Conservation (phyloP, 441 rosid genomes). For the Theobroma grandiflorum region DNA sequence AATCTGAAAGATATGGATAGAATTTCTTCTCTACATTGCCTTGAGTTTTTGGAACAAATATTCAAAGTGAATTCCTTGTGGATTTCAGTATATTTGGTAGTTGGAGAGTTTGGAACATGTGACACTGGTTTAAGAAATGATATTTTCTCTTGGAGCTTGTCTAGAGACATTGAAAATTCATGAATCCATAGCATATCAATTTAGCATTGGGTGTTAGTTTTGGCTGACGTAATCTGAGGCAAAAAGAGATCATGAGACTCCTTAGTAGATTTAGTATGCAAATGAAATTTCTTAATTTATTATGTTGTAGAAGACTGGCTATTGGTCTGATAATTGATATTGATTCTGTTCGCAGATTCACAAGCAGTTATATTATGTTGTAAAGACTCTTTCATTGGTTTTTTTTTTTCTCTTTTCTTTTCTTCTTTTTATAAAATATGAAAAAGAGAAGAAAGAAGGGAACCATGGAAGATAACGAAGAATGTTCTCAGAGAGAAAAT, state of each 20-base stretch:
- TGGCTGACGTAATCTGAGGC: not conserved
- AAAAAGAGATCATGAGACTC: not conserved
- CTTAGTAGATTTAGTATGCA: not conserved
- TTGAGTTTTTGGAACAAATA: not conserved
- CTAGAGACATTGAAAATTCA: not conserved
- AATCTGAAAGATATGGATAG: not conserved
- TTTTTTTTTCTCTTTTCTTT: too few species aligned
- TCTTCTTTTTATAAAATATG: too few species aligned
- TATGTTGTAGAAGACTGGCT: not conserved
- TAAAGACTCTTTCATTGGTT: not conserved
- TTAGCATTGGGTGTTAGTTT: not conserved
- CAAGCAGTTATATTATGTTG: not conserved
- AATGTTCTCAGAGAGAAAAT: not conserved
- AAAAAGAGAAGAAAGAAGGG: not conserved
- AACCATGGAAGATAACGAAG: not conserved
- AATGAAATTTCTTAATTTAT: not conserved
- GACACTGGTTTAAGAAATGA: slow-evolving; percentile 1
- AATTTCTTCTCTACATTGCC: not conserved
- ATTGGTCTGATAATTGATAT: not conserved
- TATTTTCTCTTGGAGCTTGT: not conserved
- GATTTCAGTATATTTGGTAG: not conserved
- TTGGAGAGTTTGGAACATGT: not conserved
- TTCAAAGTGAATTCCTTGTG: not conserved
- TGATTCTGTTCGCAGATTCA: not conserved
- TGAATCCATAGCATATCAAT: not conserved